phyloP scores from a whole-genome alignment of 148 eudicot genomes.

The Polygonum maritimum region DNA sequence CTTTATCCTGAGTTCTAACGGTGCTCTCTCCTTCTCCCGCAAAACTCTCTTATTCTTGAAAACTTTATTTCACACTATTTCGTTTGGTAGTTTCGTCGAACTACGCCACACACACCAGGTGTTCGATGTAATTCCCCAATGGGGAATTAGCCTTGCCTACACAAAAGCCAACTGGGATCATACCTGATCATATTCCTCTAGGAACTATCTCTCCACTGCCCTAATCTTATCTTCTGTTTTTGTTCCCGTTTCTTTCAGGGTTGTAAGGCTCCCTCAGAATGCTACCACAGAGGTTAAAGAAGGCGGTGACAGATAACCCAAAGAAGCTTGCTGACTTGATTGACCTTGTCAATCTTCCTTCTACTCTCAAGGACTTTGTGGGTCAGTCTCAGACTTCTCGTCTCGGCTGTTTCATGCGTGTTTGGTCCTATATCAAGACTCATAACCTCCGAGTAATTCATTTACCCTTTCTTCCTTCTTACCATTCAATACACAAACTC shows the following conservation, averaged over 20 bases:
- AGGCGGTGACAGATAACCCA: conserved; percentile 57
- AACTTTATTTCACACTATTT: background rate
- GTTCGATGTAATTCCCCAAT: conserved; percentile 23
- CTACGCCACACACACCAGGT: conserved; percentile 9
- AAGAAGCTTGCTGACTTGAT: conserved; percentile 76
- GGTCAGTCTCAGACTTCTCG: conserved; percentile 85
- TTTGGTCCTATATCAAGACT: conserved; percentile 83
- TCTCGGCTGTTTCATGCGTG: conserved; percentile 69
- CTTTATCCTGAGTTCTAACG: background rate
- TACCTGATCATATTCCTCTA: background rate
- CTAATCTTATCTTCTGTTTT: background rate
- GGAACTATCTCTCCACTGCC: background rate
- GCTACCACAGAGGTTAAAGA: conserved; percentile 67
- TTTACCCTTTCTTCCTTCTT: background rate
- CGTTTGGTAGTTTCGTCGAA: background rate
- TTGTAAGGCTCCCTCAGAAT: conserved; percentile 24
- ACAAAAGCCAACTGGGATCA: background rate
- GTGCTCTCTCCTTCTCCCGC: background rate
- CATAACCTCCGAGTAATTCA: conserved; percentile 73
- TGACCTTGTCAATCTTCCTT: conserved; percentile 81
- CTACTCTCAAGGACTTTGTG: conserved; percentile 64
- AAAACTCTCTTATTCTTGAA: background rate
- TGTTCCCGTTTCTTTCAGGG: conserved; percentile 3
- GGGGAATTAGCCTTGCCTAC: background rate
- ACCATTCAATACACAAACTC: background rate